These are phyloP conservation scores for Fusarium aywerte DNA, from an alignment of 2,329 filamentous ascomycete species.

Conservation along the genomic window DNA sequence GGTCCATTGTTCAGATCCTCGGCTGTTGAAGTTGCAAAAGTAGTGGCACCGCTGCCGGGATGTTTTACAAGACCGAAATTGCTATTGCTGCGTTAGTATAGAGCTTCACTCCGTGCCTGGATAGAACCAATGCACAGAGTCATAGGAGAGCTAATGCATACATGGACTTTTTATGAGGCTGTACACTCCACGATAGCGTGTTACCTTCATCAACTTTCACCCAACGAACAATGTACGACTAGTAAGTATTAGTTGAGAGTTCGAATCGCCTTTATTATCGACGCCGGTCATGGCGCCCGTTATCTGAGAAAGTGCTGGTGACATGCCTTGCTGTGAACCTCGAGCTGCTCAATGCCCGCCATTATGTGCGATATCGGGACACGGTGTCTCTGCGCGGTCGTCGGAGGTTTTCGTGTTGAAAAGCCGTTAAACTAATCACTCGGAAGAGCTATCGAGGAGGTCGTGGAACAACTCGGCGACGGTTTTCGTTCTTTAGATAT, in stretches of 20 bases:
- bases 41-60: constrained; percentile 75
- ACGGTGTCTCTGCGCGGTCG: constrained; percentile 3
- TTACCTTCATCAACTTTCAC: constrained; percentile 89
- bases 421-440: not conserved
- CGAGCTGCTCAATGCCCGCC: constrained; percentile 95
- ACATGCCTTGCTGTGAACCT: constrained; percentile 94
- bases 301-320: not conserved
- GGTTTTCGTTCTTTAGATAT: constrained; percentile 35
- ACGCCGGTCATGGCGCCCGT: not conserved
- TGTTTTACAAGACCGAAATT: constrained; percentile 99
- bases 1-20: constrained; percentile 60
- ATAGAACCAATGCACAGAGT: not conserved
- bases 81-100: constrained; percentile 54
- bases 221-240: constrained; percentile 99
- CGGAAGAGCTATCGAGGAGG: constrained; percentile 12
- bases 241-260: constrained; percentile 40
- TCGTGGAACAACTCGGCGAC: constrained; percentile 20
- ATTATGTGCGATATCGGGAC: constrained; percentile 59
- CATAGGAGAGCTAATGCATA: constrained; percentile 51
- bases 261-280: not conserved
- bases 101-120: not conserved
- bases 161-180: constrained; percentile 98
- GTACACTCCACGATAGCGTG: constrained; percentile 96
- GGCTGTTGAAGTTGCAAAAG: constrained; percentile 55
- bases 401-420: constrained; percentile 15